A percentile compares a stretch with the other conserved stretches of the same genome.
phyloP scores from a whole-genome alignment of 805 yeast genomes.

The Sugiyamaella mastotermitis region DNA sequence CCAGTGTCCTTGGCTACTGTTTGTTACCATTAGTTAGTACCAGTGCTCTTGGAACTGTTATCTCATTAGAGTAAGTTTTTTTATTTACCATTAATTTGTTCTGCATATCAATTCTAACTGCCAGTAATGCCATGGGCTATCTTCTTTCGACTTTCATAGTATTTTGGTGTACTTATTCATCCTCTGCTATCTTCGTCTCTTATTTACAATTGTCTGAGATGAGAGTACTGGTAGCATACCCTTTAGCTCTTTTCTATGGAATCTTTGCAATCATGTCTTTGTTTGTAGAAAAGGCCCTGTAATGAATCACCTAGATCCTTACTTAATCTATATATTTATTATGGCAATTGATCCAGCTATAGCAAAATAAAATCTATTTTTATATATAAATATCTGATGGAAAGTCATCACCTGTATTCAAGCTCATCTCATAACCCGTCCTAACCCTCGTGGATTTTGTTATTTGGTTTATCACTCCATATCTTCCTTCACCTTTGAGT shows the following conservation, averaged over 20 bases:
- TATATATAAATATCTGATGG: no score
- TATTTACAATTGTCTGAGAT: constrained; percentile 79
- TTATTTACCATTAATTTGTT: no score
- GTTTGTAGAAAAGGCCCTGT: constrained; percentile 44
- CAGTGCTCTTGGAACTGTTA: constrained; percentile 62
- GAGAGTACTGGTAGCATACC: constrained; percentile 87
- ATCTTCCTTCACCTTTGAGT: no score
- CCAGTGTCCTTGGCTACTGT: constrained; percentile 92
- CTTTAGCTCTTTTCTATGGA: constrained; percentile 83
- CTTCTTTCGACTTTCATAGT: constrained; percentile 59
- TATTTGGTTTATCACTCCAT: no score
- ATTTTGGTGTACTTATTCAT: constrained; percentile 86
- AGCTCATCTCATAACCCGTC: no score
- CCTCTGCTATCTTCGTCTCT: constrained; percentile 87
- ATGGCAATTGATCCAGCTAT: no score
- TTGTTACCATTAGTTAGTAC: constrained; percentile 79
- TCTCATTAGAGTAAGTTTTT: constrained; percentile 48
- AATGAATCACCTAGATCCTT: no score
- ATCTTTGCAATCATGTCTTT: constrained; percentile 95
- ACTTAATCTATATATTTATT: no score
- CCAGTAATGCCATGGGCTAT: constrained; percentile 65
- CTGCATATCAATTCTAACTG: no score
- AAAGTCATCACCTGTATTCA: no score
- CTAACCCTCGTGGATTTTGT: no score
- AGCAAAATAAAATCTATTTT: no score